Base-by-base conservation (phyloP, 2,329 filamentous ascomycete genomes). In the Mollisia scopiformis region DNA sequence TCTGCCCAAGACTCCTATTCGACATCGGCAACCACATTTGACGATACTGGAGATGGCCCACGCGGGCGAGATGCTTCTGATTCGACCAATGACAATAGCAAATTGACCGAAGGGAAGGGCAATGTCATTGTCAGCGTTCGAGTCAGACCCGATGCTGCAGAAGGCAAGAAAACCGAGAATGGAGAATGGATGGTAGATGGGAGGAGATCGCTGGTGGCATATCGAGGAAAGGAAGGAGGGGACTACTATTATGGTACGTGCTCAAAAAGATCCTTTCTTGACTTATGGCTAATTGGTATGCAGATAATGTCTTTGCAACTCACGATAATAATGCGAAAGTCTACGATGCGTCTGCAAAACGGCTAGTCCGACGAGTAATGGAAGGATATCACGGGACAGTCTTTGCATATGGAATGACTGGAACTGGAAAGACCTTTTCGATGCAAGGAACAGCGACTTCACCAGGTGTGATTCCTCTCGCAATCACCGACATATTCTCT, bases 341-440 rank as follows among this genome's bases (percentile, higher is more conserved):
- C 10, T 99, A 99, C 75, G 95, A 99, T 76, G 88, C 94, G 65
- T 91, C 87, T 49, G 95, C 95, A 46, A 98, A 98, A 78, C 90
- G 95, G 64, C 82, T 99, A 55, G 95, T 99, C 50, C 90, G 95
- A 68, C 85, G 95, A 71, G 95, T 99, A 53, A 99, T 99, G 95
- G 95, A 99, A 79, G 95, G 95, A 43, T 99, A 98, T 75, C 94
- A 98, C 72, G 95, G 94, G 61, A 99, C 95, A 1, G 95, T 99
- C 25, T 98, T 99, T 75, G 94, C 94, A 19, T 99, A 99, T 75
- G 95, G 95, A 73, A 98, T 98, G 93, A 99, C 95, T 3, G 95
- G 95, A 64, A 98, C 95, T 0, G 95, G 95, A 68, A 99, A 99
- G 80, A 99, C 95, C 0, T 99, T 98, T 75, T 98, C 94, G 39